Evolutionary conservation across 345 rosid species (phyloP).

Genomic region (Orychophragmus violaceus): DNA sequence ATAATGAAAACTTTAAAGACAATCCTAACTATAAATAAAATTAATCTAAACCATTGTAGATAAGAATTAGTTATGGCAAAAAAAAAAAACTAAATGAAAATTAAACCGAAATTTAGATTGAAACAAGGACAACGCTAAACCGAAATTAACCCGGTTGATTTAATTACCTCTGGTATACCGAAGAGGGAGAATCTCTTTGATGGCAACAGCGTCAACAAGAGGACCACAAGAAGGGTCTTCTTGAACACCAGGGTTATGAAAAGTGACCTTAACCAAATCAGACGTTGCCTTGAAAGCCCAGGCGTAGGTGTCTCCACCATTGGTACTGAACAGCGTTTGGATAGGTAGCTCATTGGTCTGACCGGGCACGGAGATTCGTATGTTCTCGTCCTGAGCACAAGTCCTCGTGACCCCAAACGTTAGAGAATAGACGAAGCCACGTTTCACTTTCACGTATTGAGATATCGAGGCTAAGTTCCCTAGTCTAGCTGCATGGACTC

Average conservation of each 20-base stretch:
- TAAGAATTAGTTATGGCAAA: neutral
- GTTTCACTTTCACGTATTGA: slow-evolving; percentile 42
- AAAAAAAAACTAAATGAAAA: neutral
- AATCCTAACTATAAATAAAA: too few species aligned
- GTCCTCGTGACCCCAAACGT: slow-evolving; percentile 76
- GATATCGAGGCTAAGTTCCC: slow-evolving; percentile 81
- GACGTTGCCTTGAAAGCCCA: slow-evolving; percentile 59
- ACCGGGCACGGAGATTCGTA: slow-evolving; percentile 46
- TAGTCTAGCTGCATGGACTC: slow-evolving; percentile 66
- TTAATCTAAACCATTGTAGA: neutral
- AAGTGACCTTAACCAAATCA: slow-evolving; percentile 45
- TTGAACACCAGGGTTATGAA: slow-evolving; percentile 80
- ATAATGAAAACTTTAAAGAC: too few species aligned
- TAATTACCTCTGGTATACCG: slow-evolving; percentile 35
- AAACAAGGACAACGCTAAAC: neutral
- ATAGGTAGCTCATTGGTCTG: slow-evolving; percentile 52
- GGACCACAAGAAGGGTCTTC: slow-evolving; percentile 87
- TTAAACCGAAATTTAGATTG: neutral
- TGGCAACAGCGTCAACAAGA: slow-evolving; percentile 70
- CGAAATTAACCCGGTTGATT: neutral
- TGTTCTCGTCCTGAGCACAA: slow-evolving; percentile 77
- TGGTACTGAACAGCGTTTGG: slow-evolving; percentile 63
- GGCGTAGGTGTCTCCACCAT: slow-evolving; percentile 82
- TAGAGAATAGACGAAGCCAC: slow-evolving; percentile 47
- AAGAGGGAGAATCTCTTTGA: slow-evolving; percentile 59